Evolutionary conservation across 1,284 basidiomycete species (phyloP).

Genomic region (Cronartium quercuum): DNA sequence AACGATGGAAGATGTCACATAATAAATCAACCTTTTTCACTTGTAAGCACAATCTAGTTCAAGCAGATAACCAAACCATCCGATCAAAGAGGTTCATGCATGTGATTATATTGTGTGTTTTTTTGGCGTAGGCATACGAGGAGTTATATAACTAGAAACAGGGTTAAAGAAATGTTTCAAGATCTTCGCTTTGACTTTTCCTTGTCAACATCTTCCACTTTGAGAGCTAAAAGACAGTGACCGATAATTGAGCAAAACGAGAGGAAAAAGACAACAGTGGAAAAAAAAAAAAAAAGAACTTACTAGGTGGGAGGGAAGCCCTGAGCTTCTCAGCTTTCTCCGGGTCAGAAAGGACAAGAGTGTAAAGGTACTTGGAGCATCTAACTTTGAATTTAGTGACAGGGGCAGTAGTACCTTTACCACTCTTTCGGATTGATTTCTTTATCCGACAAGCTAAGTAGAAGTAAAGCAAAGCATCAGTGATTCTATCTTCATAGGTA

Average conservation of each 20-base stretch:
- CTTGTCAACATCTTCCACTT: conserved; percentile 29
- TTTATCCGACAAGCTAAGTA: conserved; percentile 88
- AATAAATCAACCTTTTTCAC: too few relatives aligned
- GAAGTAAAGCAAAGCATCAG: conserved; percentile 22
- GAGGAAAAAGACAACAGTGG: neutral
- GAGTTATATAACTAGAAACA: neutral
- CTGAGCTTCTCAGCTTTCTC: conserved; percentile 99
- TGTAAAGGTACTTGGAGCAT: conserved; percentile 96
- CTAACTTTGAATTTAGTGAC: conserved; percentile 99
- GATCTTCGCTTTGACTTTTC: conserved; percentile 25
- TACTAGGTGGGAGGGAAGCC: conserved; percentile 90
- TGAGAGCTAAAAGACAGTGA: conserved; percentile 3
- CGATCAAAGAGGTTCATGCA: too few relatives aligned
- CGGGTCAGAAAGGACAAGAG: conserved; percentile 85
- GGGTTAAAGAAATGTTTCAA: neutral
- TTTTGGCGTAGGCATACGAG: neutral
- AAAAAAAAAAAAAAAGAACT: conserved; percentile 47
- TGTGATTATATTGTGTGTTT: too few relatives aligned
- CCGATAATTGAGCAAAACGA: neutral
- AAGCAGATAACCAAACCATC: too few relatives aligned
- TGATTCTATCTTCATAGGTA: conserved; percentile 4
- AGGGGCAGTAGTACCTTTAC: conserved; percentile 59
- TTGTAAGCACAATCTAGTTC: too few relatives aligned
- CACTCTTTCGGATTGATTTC: conserved; percentile 62
- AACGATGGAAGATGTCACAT: too few relatives aligned